Evolutionary conservation across 2,329 filamentous ascomycete species (phyloP).

Genomic region (Myriosclerotinia scirpicola): DNA sequence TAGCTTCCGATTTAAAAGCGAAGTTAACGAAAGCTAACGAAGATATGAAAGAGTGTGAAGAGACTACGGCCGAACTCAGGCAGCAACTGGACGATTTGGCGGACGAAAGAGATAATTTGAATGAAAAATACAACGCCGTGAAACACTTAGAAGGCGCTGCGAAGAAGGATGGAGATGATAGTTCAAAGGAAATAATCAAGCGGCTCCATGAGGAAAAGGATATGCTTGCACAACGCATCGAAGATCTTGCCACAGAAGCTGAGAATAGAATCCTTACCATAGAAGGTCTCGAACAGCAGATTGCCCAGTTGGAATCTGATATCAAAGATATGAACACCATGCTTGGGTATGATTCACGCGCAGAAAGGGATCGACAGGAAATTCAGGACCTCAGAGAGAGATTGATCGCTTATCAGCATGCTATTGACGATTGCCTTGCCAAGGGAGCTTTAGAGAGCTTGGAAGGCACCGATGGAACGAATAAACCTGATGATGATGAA

Average conservation of each 20-base stretch:
- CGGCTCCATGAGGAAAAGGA: no score
- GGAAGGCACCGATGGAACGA: not conserved
- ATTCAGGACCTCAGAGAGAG: conserved; percentile 12
- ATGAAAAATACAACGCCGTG: not conserved
- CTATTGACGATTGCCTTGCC: not conserved
- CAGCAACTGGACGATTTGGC: not conserved
- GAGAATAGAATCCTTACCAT: not conserved
- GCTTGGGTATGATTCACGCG: not conserved
- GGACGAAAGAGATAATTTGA: not conserved
- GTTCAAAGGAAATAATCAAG: not conserved
- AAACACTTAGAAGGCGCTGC: not conserved
- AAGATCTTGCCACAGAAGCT: not conserved
- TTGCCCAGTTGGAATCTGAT: not conserved
- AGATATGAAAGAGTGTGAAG: not conserved
- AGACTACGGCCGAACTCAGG: not conserved
- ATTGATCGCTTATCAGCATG: conserved; percentile 1
- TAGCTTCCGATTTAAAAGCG: not conserved
- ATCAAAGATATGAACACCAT: not conserved
- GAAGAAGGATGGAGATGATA: not conserved
- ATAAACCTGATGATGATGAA: not conserved
- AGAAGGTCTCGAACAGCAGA: not conserved
- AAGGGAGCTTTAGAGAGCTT: not conserved
- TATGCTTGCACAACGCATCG: not conserved
- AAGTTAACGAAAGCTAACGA: not conserved
- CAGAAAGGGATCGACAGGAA: conserved; percentile 10